Evolutionary conservation across 2,329 filamentous ascomycete genomes (phyloP).

Genomic region (Fusarium phyllophilum): DNA sequence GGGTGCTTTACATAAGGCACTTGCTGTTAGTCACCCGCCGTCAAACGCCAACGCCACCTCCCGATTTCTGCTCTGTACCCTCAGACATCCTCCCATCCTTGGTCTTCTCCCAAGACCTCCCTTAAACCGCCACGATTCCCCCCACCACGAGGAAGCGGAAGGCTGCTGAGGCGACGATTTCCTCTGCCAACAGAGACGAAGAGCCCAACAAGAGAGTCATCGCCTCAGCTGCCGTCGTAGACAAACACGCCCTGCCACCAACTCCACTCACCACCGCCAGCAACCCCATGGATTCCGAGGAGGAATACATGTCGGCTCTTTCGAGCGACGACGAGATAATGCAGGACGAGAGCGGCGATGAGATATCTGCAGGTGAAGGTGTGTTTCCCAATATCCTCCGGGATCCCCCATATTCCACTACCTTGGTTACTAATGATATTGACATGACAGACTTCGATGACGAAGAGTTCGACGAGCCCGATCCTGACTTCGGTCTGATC

Average conservation of each 20-base stretch:
- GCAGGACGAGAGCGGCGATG: constrained; percentile 82
- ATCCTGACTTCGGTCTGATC: constrained; percentile 62
- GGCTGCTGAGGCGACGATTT: constrained; percentile 72
- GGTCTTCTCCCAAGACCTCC: constrained; percentile 16
- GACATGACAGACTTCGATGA: constrained; percentile 62
- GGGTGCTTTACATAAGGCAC: constrained; percentile 2
- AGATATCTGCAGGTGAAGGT: constrained; percentile 66
- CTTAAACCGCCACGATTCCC: constrained; percentile 64
- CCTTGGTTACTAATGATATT: constrained; percentile 24
- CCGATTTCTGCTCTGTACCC: constrained; percentile 25
- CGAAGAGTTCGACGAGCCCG: constrained; percentile 67
- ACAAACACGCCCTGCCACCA: constrained; percentile 60
- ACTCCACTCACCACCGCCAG: constrained; percentile 65
- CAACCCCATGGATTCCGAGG: constrained; percentile 89
- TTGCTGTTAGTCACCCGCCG: constrained; percentile 34
- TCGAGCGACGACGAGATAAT: constrained; percentile 80
- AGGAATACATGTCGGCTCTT: constrained; percentile 87
- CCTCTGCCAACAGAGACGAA: constrained; percentile 55
- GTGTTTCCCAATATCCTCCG: constrained; percentile 26
- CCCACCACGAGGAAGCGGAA: constrained; percentile 69
- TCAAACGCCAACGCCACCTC: constrained; percentile 37
- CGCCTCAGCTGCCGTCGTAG: constrained; percentile 61
- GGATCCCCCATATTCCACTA: constrained; percentile 7
- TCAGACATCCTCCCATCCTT: constrained; percentile 24
- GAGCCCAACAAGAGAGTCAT: constrained; percentile 64